Conservation (phyloP, 768 basidiomycete species). For the Tubosaeta brunneosetosa region DNA sequence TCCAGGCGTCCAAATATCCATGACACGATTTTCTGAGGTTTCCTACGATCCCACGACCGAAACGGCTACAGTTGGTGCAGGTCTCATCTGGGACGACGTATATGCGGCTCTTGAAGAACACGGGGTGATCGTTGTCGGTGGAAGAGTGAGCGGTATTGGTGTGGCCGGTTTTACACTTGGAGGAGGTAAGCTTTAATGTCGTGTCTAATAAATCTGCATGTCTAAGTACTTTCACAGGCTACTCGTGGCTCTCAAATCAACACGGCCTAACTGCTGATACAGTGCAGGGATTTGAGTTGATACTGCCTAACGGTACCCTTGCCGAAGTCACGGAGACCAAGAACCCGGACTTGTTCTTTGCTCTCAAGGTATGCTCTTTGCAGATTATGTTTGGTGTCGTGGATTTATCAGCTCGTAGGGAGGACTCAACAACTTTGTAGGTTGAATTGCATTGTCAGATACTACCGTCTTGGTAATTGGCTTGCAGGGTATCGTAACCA, state of each 20-base stretch:
- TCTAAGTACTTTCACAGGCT: constrained; percentile 1
- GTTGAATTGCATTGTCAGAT: no score
- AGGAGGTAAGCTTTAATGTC: constrained; percentile 38
- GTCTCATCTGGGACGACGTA: no score
- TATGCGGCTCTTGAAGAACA: no score
- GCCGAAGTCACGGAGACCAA: constrained; percentile 28
- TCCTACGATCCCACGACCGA: constrained; percentile 34
- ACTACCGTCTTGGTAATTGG: no score
- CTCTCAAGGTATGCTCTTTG: constrained; percentile 32
- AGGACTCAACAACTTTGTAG: no score
- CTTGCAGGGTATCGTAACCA: no score
- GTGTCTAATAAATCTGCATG: not conserved
- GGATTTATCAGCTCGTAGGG: constrained; percentile 35
- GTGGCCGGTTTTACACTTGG: constrained; percentile 46
- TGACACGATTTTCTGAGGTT: constrained; percentile 42
- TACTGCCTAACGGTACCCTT: constrained; percentile 42
- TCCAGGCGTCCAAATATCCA: constrained; percentile 46
- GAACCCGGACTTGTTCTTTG: constrained; percentile 40
- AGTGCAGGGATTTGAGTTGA: constrained; percentile 51
- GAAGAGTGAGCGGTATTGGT: no score
- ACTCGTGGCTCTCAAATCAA: constrained; percentile 54
- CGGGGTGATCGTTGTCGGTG: no score
- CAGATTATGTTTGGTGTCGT: not conserved
- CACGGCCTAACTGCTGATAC: constrained; percentile 54
- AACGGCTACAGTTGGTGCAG: constrained; percentile 26